Evolutionary conservation across 805 yeast species (phyloP), one percentile per base, ranked within the genome.

Genomic region (Naumovozyma baii): DNA sequence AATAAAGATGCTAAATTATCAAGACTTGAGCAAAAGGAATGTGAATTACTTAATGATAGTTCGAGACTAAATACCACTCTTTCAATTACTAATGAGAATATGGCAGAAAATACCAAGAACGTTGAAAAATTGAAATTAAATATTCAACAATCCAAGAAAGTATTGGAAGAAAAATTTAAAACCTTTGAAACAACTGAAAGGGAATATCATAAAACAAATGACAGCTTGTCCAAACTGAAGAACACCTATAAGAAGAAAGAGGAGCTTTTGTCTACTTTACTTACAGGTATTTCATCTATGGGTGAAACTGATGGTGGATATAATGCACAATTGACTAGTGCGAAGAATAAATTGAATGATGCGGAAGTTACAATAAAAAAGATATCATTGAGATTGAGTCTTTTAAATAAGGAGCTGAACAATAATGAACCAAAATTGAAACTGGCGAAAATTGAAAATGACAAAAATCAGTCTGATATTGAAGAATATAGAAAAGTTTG

Each of bases 221-320:
- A 51, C 1, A 53, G 62, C n/a, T 62, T 82, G 17, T 64, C 60
- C 2, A 52, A 55, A 1, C 47, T 76, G 39, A 78, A 76, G 44
- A 66, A 63, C 4, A 67, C 68, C 12, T 67, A 72, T 35, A 64
- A 67, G 26, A 70, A 67, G 43, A 84, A 83, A 49, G 90, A 84
- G 50, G 96, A 88, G 45, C 67, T 88, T 9, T 62, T 85, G 8
- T 82, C 92, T 0, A 80, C 94, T 0, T 67, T 88, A 31, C 78
- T 87, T 0, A 85, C 95, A 0, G 96, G 96, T 51, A 78, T 88
- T n/a, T 83, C 95, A 0, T 75, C 94, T 0, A 78, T 75, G 43
- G 95, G 94, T 39, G 69, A 67, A 28, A 66, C 79, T 0, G 81
- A 79, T 50, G 79, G 83, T 26, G 96, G 96, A 7, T 88, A 84